Evolutionary conservation across 139 green algal species (phyloP), one percentile per base, ranked within the genome.

Genomic region (Volvox africanus): DNA sequence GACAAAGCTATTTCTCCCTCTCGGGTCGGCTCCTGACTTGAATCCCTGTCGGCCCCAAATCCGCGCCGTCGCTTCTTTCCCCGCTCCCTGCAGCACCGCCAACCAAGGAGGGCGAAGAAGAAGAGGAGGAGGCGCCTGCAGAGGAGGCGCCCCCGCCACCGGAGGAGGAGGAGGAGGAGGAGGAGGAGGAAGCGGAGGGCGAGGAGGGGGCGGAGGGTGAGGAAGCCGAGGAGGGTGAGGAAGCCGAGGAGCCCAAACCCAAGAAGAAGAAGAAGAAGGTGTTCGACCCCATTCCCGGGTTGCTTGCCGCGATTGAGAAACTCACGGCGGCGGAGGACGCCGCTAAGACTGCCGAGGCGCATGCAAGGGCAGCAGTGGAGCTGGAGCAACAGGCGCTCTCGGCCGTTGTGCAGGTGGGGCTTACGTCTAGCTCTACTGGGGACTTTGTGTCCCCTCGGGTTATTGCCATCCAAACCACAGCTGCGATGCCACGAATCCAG

Each of bases 381-480:
- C 50, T 93, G n/a, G 88, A 92, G 67, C 61, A 92, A 61, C n/a
- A 80, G 13, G 93, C 80, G 77, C 90, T 95, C 67, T 61, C 21
- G 0, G 88, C 61, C 12, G 77, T 96, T n/a, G 89, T 88, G 68
- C 11, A 92, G 86, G 88, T 93, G 92, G 26, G 82, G 16, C 32
- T n/a, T n/a, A n/a, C n/a, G n/a, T n/a, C n/a, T n/a, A n/a, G n/a
- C n/a, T n/a, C n/a, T n/a, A n/a, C n/a, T n/a, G n/a, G n/a, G n/a
- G n/a, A n/a, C n/a, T n/a, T n/a, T n/a, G n/a, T n/a, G n/a, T n/a
- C n/a, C n/a, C n/a, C n/a, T n/a, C n/a, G n/a, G n/a, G n/a, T n/a
- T n/a, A n/a, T n/a, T n/a, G n/a, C n/a, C n/a, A n/a, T n/a, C n/a
- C n/a, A n/a, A n/a, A n/a, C n/a, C n/a, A n/a, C n/a, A n/a, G n/a